Evolutionary conservation across 2,329 filamentous ascomycete genomes (phyloP).

Genomic region (Herpotrichia juniperi): DNA sequence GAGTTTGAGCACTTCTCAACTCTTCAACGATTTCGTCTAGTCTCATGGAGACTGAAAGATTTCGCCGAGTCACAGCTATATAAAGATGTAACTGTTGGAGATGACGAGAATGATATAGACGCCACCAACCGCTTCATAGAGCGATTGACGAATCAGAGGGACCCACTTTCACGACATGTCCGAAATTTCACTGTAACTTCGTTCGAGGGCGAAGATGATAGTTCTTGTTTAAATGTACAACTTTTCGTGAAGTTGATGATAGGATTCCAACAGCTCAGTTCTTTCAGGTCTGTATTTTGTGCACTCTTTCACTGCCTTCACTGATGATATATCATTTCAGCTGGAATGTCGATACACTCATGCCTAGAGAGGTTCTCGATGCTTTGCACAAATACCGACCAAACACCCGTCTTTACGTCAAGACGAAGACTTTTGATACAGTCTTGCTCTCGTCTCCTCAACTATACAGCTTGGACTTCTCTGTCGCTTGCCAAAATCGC

Average conservation of each 20-base stretch:
- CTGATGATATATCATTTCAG: conserved; percentile 1
- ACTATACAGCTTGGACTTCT: conserved; percentile 15
- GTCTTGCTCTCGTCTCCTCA: conserved; percentile 9
- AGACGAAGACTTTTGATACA: conserved; percentile 8
- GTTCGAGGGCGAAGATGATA: conserved; percentile 22
- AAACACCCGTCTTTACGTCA: conserved; percentile 9
- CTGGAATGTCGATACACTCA: conserved; percentile 16
- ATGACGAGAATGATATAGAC: conserved; percentile 16
- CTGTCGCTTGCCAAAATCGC: conserved; percentile 9
- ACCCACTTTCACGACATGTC: conserved; percentile 12
- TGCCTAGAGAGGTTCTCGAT: conserved; percentile 11
- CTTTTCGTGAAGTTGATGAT: conserved; percentile 12
- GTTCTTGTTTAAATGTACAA: conserved; percentile 19
- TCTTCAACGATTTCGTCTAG: conserved; percentile 12
- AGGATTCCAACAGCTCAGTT: conserved; percentile 4
- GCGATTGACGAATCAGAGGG: conserved; percentile 14
- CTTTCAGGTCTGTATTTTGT: conserved; percentile 14
- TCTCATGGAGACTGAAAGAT: conserved; percentile 16
- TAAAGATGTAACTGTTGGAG: conserved; percentile 13
- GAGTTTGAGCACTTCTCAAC: conserved; percentile 8
- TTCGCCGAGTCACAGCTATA: conserved; percentile 21
- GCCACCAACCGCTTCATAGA: conserved; percentile 17
- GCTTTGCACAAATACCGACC: conserved; percentile 13
- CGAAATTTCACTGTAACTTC: conserved; percentile 16
- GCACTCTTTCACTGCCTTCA: background rate